phyloP scores from a whole-genome alignment of 768 basidiomycete genomes.

The Mycena rosella region DNA sequence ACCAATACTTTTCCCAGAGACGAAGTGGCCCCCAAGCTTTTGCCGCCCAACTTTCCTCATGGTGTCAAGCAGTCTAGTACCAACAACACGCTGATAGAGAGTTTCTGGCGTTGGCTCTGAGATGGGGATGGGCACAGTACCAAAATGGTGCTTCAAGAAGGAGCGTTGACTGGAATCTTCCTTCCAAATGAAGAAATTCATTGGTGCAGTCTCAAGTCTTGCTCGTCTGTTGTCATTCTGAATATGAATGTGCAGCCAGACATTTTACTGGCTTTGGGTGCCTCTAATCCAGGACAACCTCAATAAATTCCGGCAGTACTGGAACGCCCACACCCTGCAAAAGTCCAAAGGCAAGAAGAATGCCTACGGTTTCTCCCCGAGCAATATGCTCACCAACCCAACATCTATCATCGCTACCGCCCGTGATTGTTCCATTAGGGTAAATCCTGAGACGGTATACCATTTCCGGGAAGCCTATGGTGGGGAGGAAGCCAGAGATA shows the following conservation, averaged over 20 bases:
- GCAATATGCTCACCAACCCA: neutral
- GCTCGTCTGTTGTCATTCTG: no score
- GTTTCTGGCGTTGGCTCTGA: neutral
- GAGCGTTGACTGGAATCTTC: neutral
- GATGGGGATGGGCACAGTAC: neutral
- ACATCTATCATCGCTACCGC: neutral
- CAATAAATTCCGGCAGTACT: neutral
- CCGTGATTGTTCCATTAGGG: neutral
- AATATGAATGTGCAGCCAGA: neutral
- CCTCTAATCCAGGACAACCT: neutral
- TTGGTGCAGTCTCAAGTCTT: neutral
- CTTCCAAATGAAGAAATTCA: neutral
- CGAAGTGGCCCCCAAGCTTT: no score
- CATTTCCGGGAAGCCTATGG: constrained; percentile 3
- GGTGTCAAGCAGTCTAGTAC: neutral
- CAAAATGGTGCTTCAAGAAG: neutral
- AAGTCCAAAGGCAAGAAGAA: neutral
- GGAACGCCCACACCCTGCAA: neutral
- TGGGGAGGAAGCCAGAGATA: neutral
- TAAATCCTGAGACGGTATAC: neutral
- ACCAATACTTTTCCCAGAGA: no score
- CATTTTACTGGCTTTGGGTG: neutral
- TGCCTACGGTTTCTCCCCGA: neutral
- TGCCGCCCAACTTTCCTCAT: no score
- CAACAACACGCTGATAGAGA: neutral